A percentile compares a stretch with the other conserved stretches of the same genome.
Conservation (phyloP, 2,329 filamentous ascomycete species). For the Apiospora hydei region DNA sequence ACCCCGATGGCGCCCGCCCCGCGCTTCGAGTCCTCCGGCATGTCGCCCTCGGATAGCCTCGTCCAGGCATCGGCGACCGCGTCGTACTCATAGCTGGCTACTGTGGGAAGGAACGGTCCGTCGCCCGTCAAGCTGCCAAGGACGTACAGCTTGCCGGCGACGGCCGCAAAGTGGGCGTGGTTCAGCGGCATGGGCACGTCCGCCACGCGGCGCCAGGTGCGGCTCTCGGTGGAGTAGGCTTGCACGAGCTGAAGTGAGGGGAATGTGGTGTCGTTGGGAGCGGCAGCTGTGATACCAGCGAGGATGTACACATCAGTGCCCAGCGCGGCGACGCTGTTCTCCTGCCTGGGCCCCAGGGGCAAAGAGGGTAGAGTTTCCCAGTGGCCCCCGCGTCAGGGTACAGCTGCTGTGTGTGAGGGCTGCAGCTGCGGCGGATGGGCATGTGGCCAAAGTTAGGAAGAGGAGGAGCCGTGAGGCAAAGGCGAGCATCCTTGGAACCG, state of each 20-base stretch:
- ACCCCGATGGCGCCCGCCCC: constrained; percentile 5
- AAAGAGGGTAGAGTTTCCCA: neutral
- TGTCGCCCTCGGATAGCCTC: neutral
- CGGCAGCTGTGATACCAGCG: constrained; percentile 45
- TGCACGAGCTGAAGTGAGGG: constrained; percentile 10
- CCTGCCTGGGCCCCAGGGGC: constrained; percentile 4
- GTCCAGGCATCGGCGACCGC: constrained; percentile 1
- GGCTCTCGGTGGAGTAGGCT: neutral
- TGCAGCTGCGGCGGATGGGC: neutral
- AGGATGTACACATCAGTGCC: constrained; percentile 28
- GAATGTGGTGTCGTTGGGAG: constrained; percentile 47
- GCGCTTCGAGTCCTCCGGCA: neutral
- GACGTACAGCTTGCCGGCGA: constrained; percentile 10
- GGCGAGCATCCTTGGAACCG: neutral
- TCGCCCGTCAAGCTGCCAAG: neutral
- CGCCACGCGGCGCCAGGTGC: constrained; percentile 12
- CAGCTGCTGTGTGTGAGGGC: neutral
- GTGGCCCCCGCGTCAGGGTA: neutral
- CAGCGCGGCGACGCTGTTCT: constrained; percentile 1
- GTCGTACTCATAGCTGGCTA: neutral
- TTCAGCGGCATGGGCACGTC: neutral
- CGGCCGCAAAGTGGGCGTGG: constrained; percentile 9
- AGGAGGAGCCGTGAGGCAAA: neutral
- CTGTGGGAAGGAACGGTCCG: neutral
- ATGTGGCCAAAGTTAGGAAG: neutral